Conservation (phyloP, 2,329 filamentous ascomycete genomes). For the Pezicula rhizophila region DNA sequence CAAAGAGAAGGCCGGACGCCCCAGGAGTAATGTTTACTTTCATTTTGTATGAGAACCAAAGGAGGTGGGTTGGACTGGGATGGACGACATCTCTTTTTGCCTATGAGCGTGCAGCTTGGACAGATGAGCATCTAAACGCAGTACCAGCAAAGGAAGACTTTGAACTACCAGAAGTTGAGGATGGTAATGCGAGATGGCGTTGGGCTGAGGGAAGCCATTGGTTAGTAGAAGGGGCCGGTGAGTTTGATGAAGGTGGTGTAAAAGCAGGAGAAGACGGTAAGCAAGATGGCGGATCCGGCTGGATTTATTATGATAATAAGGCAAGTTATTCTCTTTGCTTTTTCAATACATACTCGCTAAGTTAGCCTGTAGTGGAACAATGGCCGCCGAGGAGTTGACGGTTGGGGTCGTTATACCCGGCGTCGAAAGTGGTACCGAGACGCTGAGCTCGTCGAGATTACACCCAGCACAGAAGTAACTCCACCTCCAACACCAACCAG, state of each 20-base stretch:
- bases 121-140: constrained; percentile 86
- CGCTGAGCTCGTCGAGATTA: constrained; percentile 81
- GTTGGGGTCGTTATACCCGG: constrained; percentile 91
- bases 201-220: constrained; percentile 86
- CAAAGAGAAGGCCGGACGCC: constrained; percentile 42
- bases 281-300: constrained; percentile 57
- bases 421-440: constrained; percentile 95
- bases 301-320: constrained; percentile 99
- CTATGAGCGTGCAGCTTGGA: constrained; percentile 88
- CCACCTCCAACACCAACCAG: constrained; percentile 34
- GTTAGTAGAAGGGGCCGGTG: constrained; percentile 71
- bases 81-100: constrained; percentile 91
- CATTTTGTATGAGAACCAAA: constrained; percentile 92
- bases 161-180: constrained; percentile 60
- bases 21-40: constrained; percentile 93
- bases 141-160: constrained; percentile 71
- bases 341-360: constrained; percentile 7
- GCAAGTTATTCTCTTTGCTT: constrained; percentile 36
- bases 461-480: constrained; percentile 36
- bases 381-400: constrained; percentile 76
- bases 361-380: constrained; percentile 67
- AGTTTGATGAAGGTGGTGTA: constrained; percentile 39
- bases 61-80: constrained; percentile 88
- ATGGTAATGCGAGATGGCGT: constrained; percentile 58
- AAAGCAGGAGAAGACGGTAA: constrained; percentile 29